These are phyloP conservation scores for Candida nemodendra DNA, from an alignment of 805 yeast species.

Conservation along the genomic window DNA sequence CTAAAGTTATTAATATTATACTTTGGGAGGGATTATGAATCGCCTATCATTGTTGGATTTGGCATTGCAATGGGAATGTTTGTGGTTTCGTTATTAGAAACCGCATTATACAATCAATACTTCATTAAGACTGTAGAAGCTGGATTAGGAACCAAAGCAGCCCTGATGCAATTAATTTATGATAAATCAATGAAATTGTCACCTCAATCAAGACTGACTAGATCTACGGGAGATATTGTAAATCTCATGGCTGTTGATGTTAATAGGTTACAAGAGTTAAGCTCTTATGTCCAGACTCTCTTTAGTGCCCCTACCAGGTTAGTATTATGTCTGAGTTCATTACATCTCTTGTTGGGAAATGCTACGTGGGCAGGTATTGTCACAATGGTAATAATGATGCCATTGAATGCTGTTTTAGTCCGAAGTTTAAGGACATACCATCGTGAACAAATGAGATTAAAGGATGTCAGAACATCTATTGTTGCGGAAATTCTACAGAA, in stretches of 20 bases:
- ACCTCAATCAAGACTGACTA: conserved; percentile 55
- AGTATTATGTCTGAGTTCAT: conserved; percentile 49
- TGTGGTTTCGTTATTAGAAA: conserved; percentile 54
- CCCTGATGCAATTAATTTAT: conserved; percentile 66
- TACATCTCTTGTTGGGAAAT: conserved; percentile 55
- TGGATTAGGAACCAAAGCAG: conserved; percentile 63
- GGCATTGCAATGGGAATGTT: conserved; percentile 66
- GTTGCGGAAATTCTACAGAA: conserved; percentile 60
- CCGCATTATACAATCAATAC: conserved; percentile 67
- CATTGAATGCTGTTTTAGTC: conserved; percentile 51
- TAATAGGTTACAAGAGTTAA: conserved; percentile 56
- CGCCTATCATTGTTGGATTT: conserved; percentile 59
- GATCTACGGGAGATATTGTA: conserved; percentile 76
- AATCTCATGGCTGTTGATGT: conserved; percentile 80
- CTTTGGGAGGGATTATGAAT: conserved; percentile 34
- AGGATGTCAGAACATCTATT: conserved; percentile 57
- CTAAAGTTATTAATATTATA: conserved; percentile 47
- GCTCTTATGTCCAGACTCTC: conserved; percentile 51
- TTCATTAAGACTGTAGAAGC: conserved; percentile 56
- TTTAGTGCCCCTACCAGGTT: conserved; percentile 61
- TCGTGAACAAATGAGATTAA: conserved; percentile 58
- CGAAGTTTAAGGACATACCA: conserved; percentile 44
- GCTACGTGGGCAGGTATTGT: conserved; percentile 58
- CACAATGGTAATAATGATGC: conserved; percentile 54
- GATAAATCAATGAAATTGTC: conserved; percentile 70